Conservation (phyloP, 1,284 basidiomycete species). For the Boletus smithii region DNA sequence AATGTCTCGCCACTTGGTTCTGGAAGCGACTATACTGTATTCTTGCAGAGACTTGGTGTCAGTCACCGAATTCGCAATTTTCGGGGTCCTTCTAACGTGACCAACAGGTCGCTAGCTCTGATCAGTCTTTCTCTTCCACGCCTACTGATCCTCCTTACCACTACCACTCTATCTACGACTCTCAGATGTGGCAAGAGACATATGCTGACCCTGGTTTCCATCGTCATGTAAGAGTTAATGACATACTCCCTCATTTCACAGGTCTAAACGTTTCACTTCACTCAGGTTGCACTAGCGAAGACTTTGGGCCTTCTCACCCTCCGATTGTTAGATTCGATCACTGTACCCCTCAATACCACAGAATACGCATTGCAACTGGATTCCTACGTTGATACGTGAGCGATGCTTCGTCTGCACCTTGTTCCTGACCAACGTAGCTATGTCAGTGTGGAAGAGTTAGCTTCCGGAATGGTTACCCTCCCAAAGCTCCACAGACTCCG, state of each 20-base stretch:
- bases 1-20: constrained; percentile 44
- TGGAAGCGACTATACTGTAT: constrained; percentile 80
- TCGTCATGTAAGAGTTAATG: constrained; percentile 51
- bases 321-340: constrained; percentile 57
- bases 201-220: constrained; percentile 78
- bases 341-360: constrained; percentile 73
- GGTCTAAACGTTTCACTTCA: constrained; percentile 2
- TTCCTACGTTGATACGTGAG: constrained; percentile 56
- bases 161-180: constrained; percentile 84
- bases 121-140: constrained; percentile 37
- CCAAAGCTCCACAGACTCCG: constrained; percentile 49
- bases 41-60: constrained; percentile 58
- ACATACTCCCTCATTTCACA: neutral
- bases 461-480: constrained; percentile 28
- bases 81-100: neutral
- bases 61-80: constrained; percentile 19
- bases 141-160: constrained; percentile 68
- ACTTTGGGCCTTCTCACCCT: constrained; percentile 62
- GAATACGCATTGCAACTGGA: constrained; percentile 67
- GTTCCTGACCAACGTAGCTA: constrained; percentile 3
- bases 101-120: constrained; percentile 46
- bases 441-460: constrained; percentile 47
- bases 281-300: constrained; percentile 58
- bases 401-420: neutral
- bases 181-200: constrained; percentile 67